A percentile compares a stretch with the other conserved stretches of the same genome.
These are phyloP conservation scores for Truncatella angustata DNA, from an alignment of 2,329 filamentous ascomycete species.

Conservation along the genomic window DNA sequence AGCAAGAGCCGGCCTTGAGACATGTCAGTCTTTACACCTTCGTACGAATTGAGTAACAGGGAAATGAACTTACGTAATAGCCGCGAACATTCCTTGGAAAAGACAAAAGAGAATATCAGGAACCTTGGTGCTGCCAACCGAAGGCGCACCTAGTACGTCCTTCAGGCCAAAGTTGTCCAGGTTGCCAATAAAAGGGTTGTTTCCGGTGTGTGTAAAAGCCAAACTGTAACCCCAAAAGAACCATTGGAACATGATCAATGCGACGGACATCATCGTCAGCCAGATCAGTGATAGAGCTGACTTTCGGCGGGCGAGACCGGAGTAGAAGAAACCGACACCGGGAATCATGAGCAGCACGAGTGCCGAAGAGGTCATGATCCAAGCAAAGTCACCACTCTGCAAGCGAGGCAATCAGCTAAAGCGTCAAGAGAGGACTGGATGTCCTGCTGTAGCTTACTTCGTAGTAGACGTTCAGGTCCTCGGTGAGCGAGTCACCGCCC, in stretches of 20 bases:
- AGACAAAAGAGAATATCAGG: conserved; percentile 83
- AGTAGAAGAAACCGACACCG: conserved; percentile 93
- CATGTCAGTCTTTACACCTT: background rate
- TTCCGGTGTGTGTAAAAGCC: conserved; percentile 77
- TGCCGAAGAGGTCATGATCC: conserved; percentile 73
- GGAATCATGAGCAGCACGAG: conserved; percentile 91
- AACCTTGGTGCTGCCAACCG: conserved; percentile 67
- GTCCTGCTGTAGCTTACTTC: conserved; percentile 47
- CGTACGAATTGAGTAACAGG: background rate
- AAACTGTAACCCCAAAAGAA: conserved; percentile 95
- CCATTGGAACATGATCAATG: conserved; percentile 85
- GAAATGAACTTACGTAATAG: conserved; percentile 68
- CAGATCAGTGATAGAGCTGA: conserved; percentile 84
- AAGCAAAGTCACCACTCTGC: conserved; percentile 78
- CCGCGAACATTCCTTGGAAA: conserved; percentile 87
- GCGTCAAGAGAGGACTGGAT: background rate
- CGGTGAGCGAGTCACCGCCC: conserved; percentile 52
- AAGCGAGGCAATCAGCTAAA: background rate
- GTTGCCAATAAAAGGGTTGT: conserved; percentile 70
- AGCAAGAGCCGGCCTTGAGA: conserved; percentile 50
- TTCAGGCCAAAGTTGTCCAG: conserved; percentile 79
- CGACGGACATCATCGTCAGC: conserved; percentile 78
- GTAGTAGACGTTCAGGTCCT: conserved; percentile 80
- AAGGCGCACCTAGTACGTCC: conserved; percentile 73
- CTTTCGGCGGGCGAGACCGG: conserved; percentile 83